Conservation (phyloP, 352 stramenopile species). For the Phytophthora colocasiae region DNA sequence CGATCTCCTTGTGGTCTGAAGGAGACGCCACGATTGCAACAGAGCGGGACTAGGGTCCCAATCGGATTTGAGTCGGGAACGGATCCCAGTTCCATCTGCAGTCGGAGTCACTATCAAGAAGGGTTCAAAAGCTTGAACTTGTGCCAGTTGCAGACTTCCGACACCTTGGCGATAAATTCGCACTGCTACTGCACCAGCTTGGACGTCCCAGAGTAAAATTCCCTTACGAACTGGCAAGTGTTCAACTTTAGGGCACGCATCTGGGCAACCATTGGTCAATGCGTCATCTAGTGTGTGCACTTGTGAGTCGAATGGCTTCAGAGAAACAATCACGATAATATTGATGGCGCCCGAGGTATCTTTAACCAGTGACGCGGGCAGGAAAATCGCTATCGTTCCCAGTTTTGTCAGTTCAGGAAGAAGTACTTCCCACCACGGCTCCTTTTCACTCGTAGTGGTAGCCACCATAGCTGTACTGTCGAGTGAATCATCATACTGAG, state of each 20-base stretch:
- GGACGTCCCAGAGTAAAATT: conserved; percentile 56
- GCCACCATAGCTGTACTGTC: conserved; percentile 17
- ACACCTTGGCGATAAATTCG: conserved; percentile 60
- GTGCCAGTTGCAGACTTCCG: conserved; percentile 41
- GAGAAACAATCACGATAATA: conserved; percentile 47
- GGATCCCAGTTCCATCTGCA: conserved; percentile 50
- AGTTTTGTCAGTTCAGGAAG: conserved; percentile 48
- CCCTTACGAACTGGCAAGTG: conserved; percentile 41
- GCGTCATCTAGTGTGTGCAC: conserved; percentile 29
- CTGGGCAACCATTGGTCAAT: conserved; percentile 46
- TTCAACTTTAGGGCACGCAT: conserved; percentile 43
- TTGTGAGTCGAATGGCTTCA: conserved; percentile 30
- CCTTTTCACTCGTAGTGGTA: conserved; percentile 37
- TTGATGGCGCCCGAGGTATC: conserved; percentile 8
- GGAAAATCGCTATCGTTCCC: conserved; percentile 62
- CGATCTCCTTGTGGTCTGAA: conserved; percentile 59
- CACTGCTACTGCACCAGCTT: conserved; percentile 50
- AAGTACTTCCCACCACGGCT: conserved; percentile 69
- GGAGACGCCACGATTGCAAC: conserved; percentile 58
- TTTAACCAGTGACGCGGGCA: conserved; percentile 40
- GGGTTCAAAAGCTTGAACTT: conserved; percentile 65
- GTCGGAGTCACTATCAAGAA: conserved; percentile 56
- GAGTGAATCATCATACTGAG: conserved; percentile 19
- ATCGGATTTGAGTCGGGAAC: conserved; percentile 53
- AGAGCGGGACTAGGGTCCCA: conserved; percentile 43